Evolutionary conservation across 352 stramenopile genomes (phyloP), one percentile per base, ranked within the genome.

Genomic region (Phytophthora fragariae): DNA sequence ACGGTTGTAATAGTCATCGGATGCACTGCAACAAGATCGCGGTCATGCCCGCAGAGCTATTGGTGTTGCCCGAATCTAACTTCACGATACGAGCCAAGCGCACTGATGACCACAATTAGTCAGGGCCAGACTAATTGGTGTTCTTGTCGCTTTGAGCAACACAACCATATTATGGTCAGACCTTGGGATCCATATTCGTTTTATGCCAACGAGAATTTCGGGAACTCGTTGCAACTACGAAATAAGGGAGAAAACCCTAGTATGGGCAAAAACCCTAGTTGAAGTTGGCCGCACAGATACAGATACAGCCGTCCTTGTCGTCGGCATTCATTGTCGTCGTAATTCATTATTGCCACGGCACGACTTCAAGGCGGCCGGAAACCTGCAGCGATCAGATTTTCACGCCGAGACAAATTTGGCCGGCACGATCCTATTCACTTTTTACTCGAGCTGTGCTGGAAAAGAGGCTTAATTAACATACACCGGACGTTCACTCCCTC

Each of bases 1-100:
- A 99, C 97, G 5, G 72, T 75, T 39, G 33, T 75, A 27, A 3
- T 3, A 27, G 24, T 27, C 24, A 27, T 27, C 24, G 24, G 1
- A 27, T 27, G 62, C 56, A 75, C 9, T 75, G 68, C 62, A 44
- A 72, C 57, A 71, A 75, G 33, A 75, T 75, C 24, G 62, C 62
- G 3, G 68, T 75, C 37, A 72, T 75, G 62, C 57, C 97, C 57
- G 11, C 53, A 3, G 73, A 90, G 12, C 65, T 99, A 15, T 66
- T 99, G 37, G 21, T 9, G 9, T 71, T 33, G 2, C 19, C 55
- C 2, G 62, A 74, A 3, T 77, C 77, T 2, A 57, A 80, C 12
- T 92, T 92, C 61, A 47, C 77, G 0, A 70, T 72, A 8, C 67
- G 91, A 0, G 61, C 56, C 5, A 74, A 74, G n/a, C 65, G 65